Base-by-base conservation (phyloP, 441 rosid species). In the Omphalea diandra region DNA sequence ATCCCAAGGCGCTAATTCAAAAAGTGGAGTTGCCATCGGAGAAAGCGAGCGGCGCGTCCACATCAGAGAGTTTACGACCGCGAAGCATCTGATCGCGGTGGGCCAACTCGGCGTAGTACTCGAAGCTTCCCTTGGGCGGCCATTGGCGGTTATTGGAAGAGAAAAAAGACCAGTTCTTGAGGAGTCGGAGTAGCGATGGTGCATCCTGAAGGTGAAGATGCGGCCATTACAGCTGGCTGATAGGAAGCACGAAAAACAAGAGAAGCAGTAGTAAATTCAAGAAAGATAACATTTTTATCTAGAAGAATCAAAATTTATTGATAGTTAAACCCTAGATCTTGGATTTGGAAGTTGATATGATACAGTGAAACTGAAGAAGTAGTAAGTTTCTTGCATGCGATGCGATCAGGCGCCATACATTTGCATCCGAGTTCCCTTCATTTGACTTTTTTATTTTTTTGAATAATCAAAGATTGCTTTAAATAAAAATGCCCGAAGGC, bases 151-250 rank as follows among this genome's bases (percentile, higher is more conserved):
- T n/a, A n/a, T n/a, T n/a, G n/a, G n/a, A n/a, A n/a, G n/a, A n/a
- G n/a, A n/a, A n/a, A n/a, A n/a, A n/a, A n/a, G n/a, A n/a, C n/a
- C n/a, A n/a, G 54, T 81, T 81, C 84, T 85, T 84, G 77, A 87
- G 81, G 72, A 74, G 12, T 87, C 91, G 52, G 96, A 87, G 90
- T 79, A 90, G 38, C 87, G 85, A 75, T 85, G 92, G 75, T 88
- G 97, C 97, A 88, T 88, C 83, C 87, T 77, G 85, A 91, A 90
- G 74, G 83, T 84, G 83, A 94, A 90, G 87, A 94, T 82, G 71
- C 83, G 85, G 72, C 80, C 88, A 78, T 81, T 49, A 77, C 76
- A 75, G 75, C n/a, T n/a, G n/a, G n/a, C n/a, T n/a, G n/a, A n/a
- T 40, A 18, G 50, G 73, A 74, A 7, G 74, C 53, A 78, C 14